Evolutionary conservation across 306 rosid species (phyloP).

Genomic region (Calophaca sinica): DNA sequence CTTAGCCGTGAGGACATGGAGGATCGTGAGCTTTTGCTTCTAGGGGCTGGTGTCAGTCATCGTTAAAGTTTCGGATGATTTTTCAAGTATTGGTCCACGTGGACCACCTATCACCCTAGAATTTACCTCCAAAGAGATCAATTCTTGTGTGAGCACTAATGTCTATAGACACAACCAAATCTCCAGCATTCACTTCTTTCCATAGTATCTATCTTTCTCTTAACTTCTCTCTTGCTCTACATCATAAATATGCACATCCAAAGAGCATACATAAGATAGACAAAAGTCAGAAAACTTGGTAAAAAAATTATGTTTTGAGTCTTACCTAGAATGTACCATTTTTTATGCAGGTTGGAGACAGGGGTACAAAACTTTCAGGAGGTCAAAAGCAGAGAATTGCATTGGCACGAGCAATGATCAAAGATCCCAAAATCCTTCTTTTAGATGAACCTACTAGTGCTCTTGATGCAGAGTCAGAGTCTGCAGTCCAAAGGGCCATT

Average conservation of each 20-base stretch:
- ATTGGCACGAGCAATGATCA: slow-evolving; percentile 87
- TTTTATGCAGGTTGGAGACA: slow-evolving; percentile 78
- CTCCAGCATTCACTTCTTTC: too few relatives aligned
- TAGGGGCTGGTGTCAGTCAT: too few relatives aligned
- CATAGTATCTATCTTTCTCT: too few relatives aligned
- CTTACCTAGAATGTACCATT: slow-evolving; percentile 17
- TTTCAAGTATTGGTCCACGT: too few relatives aligned
- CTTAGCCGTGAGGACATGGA: too few relatives aligned
- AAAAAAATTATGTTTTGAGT: not conserved
- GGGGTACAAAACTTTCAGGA: slow-evolving; percentile 88
- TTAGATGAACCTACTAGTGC: slow-evolving; percentile 97
- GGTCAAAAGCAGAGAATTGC: slow-evolving; percentile 95
- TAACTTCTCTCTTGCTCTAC: too few relatives aligned
- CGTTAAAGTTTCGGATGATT: too few relatives aligned
- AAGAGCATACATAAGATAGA: not conserved
- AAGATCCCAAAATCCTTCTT: slow-evolving; percentile 81
- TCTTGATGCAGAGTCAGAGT: slow-evolving; percentile 84
- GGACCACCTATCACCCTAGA: too few relatives aligned
- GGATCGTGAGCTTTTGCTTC: too few relatives aligned
- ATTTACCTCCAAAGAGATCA: not conserved
- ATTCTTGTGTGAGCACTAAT: not conserved
- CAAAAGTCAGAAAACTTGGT: not conserved
- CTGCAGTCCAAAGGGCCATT: slow-evolving; percentile 76
- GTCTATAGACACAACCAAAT: not conserved
- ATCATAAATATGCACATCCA: not conserved